Evolutionary conservation across 495 filamentous ascomycete genomes (phyloP), one percentile per base, ranked within the genome.

Genomic region (Hypoxylon fragiforme): DNA sequence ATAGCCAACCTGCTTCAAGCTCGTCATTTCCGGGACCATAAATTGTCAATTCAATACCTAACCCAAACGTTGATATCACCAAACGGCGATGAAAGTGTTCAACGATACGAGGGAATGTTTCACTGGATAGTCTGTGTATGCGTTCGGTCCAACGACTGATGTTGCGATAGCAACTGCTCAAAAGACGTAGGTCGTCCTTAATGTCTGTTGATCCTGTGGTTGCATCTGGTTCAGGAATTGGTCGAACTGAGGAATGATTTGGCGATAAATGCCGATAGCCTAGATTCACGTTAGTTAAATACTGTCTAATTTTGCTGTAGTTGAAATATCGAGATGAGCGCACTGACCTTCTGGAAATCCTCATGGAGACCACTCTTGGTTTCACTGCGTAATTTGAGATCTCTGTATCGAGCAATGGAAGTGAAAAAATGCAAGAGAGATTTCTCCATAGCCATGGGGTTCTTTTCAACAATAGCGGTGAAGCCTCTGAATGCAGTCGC

Each of bases 401-500:
- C 84, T 63, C 78, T 78, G 68, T 90, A 91, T 43, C 84, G 74
- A 12, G 91, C 89, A 67, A 90, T 92, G n/a, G 87, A 76, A 52
- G 82, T 83, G 71, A 97, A 95, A 68, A 91, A 95, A 12, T 87
- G 85, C 39, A 83, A 77, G 18, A 99, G 75, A 50, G 84, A 87
- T 35, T 84, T 82, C 71, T 96, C 92, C 85, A 97, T 95, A 2
- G 91, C 90, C 67, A 89, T 83, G 2, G 94, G 95, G 58, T 97
- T 97, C 68, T 81, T 80, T 51, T 89, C 83, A 3, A 97, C 88
- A 48, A 92, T 82, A 50, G 87, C 77, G 50, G 86, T 87, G 74
- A 98, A 96, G 0, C 94, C 94, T 55, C 89, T 81, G 70, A 97
- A 87, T 1, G 95, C 92, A 13, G 92, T 91, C 0, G 87, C 90